These are phyloP conservation scores for Dysphania ambrosioides DNA, from an alignment of 148 eudicot species.

Conservation along the genomic window DNA sequence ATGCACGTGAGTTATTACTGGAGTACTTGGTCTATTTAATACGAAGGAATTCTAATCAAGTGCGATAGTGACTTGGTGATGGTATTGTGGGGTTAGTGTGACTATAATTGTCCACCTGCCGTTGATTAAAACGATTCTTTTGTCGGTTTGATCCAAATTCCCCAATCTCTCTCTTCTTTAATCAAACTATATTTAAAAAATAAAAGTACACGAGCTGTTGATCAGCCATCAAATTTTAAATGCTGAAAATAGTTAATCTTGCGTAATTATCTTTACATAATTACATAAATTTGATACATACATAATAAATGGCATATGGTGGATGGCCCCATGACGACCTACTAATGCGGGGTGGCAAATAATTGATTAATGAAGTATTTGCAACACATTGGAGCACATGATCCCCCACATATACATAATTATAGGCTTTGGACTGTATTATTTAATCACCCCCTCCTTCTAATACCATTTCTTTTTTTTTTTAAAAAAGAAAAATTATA, in stretches of 20 bases:
- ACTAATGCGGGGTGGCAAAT: neutral
- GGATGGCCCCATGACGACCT: neutral
- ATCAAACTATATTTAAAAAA: no score
- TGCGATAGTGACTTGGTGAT: constrained; percentile 11
- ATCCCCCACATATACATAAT: no score
- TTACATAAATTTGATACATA: neutral
- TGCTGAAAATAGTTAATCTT: neutral
- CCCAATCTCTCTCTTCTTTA: neutral
- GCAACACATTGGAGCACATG: constrained; percentile 23
- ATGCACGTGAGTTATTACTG: constrained; percentile 25
- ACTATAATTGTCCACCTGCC: constrained; percentile 16
- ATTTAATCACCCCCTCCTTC: no score
- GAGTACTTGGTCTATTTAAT: no score
- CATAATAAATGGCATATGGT: neutral
- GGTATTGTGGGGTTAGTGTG: neutral
- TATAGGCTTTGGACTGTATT: no score
- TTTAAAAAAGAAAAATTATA: no score
- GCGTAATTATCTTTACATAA: neutral
- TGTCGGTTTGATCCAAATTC: constrained; percentile 25
- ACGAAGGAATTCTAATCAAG: neutral
- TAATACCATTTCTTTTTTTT: no score
- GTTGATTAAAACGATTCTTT: neutral
- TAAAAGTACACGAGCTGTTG: constrained; percentile 10
- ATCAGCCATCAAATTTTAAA: neutral
- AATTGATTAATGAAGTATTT: neutral